These are phyloP conservation scores for Neurospora sp. DNA, from an alignment of 495 filamentous ascomycete genomes.

Conservation along the genomic window DNA sequence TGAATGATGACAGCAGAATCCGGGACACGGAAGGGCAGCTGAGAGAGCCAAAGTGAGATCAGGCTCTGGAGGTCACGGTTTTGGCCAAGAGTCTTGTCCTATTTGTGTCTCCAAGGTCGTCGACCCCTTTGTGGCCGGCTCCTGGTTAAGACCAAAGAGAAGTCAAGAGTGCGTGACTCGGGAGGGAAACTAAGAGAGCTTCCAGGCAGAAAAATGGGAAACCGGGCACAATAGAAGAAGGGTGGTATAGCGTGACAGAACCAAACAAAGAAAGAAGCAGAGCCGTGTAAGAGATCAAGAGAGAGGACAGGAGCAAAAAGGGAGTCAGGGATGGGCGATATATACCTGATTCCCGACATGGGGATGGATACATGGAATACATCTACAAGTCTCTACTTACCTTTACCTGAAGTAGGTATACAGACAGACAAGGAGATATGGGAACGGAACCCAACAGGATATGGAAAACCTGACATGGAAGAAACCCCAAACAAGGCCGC, in stretches of 20 bases:
- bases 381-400: neutral
- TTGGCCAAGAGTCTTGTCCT: neutral
- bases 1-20: neutral
- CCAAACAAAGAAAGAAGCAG: neutral
- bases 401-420: neutral
- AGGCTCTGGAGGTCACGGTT: neutral
- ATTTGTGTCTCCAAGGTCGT: neutral
- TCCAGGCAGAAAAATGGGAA: neutral
- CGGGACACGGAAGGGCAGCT: neutral
- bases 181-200: neutral
- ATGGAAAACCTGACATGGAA: neutral
- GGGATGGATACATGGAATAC: neutral
- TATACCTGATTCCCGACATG: neutral
- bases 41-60: neutral
- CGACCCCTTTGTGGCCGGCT: neutral
- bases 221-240: neutral
- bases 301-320: neutral
- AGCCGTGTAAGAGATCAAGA: neutral
- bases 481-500: neutral
- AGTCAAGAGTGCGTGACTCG: neutral
- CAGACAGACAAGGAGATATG: neutral
- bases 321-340: neutral
- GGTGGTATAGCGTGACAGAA: neutral
- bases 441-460: neutral
- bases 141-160: neutral